Evolutionary conservation across 164 flowering plant genomes (phyloP), one percentile per base, ranked within the genome.

Genomic region (Taxillus chinensis): DNA sequence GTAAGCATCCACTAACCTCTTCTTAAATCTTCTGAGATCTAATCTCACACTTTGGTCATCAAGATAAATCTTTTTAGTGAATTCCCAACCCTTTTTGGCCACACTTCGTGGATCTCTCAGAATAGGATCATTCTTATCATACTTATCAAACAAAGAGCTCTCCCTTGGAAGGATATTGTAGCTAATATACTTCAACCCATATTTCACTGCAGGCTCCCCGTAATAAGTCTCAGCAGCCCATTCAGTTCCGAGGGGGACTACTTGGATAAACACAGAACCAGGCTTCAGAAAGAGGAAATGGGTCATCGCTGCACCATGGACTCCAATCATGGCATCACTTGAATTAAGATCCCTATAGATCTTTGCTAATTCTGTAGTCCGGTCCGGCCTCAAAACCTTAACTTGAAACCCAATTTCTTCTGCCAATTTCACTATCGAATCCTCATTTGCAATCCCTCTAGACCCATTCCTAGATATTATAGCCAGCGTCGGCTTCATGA

Each of bases 271-370:
- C 39, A 79, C 86, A 41, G 81, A 62, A 3, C 83, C 82, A 12
- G 98, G 98, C 64, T 62, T 85, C 84, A 88, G 72, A 70, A 90
- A 92, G 8, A 92, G 73, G 60, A 88, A 80, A 74, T 92, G 96
- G 10, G 96, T 90, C 98, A 92, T 85, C 58, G 98, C 96, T 4
- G 98, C 98, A 14, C 96, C 96, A 68, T 92, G 98, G 17, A 90
- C 96, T 27, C 98, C 98, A n/a, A 92, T 39, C 96, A 92, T 78
- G 4, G 70, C 89, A 64, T 90, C 86, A 55, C 96, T 84, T n/a
- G 84, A 71, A 64, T 90, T 92, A 10, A 92, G 79, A 5, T 39
- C 81, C n/a, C 83, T 60, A 54, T 88, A 92, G 9, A 81, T 78
- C 73, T 73, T 92, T 8, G 96, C 96, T 58, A 92, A 64, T 71